Evolutionary conservation across 192 early-diverging fungal genomes (phyloP), one percentile per base, ranked within the genome.

Genomic region (Mortierella claussenii): DNA sequence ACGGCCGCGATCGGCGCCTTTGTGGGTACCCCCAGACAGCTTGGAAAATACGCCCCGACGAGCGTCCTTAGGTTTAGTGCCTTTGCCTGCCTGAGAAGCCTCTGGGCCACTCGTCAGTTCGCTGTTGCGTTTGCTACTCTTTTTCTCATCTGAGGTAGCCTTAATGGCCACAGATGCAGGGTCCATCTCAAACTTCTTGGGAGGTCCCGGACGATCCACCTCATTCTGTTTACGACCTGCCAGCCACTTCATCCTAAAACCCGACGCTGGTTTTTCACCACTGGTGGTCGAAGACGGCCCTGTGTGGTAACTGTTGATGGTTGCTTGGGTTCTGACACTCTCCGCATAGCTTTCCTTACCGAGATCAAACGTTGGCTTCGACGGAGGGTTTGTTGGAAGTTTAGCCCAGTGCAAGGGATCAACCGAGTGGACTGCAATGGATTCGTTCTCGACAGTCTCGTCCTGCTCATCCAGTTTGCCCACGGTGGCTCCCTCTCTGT

Each of bases 1-100:
- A 1, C 62, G 49, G 20, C 24, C 33, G 13, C 59, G 44, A 6
- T 62, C 69, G 2, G 48, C 46, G 5, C 48, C 43, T 18, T 42
- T 60, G n/a, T 60, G 50, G n/a, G 17, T 24, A 1, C 45, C 27
- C 21, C 66, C 66, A 44, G 60, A 44, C 0, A 63, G 54, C 24
- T 75, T 75, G n/a, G 69, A 71, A 47, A 75, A 75, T 11, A 65
- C 63, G 3, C 55, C 49, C 1, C 57, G 32, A 21, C 56, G 47
- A 34, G 37, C 31, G 1, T 75, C 70, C 44, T 66, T 75, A 10
- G 62, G 21, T 45, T 73, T 73, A 2, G 8, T 17, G 26, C 30
- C 32, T 20, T 71, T 71, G 31, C 42, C 28, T 10, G 36, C 7
- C 17, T 21, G 31, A 34, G 48, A 18, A 17, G 34, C 50, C 3